Conservation (phyloP, 495 filamentous ascomycete genomes). For the Talaromyces trachyspermus region DNA sequence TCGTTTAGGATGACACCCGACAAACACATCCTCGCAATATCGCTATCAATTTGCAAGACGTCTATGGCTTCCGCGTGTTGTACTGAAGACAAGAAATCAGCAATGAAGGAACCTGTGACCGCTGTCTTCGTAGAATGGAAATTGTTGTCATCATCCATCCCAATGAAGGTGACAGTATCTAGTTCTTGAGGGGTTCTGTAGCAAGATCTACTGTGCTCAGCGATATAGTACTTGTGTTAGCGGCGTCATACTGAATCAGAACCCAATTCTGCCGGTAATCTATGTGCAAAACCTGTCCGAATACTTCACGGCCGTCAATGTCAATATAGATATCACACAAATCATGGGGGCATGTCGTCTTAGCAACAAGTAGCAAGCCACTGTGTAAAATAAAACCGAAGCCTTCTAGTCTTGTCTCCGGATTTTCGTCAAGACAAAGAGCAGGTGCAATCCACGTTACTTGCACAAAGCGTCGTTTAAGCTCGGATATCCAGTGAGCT, state of each 20-base stretch:
- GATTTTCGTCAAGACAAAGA: not conserved
- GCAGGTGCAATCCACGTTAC: constrained; percentile 2
- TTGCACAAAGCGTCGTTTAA: constrained; percentile 6
- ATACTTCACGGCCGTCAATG: constrained; percentile 3
- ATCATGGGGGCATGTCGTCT: constrained; percentile 3
- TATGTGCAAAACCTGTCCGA: constrained; percentile 2
- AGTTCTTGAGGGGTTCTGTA: constrained; percentile 3
- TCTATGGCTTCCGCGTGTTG: constrained; percentile 4
- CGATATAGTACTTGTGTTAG: not conserved
- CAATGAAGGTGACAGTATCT: constrained; percentile 1
- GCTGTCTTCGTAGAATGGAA: constrained; percentile 1
- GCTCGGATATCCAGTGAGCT: not conserved
- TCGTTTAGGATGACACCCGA: constrained; percentile 4
- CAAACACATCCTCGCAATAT: not conserved
- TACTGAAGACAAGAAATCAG: not conserved
- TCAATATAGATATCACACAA: constrained; percentile 7
- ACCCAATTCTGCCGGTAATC: constrained; percentile 5
- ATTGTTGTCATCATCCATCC: not conserved
- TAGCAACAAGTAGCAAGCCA: not conserved
- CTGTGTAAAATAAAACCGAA: constrained; percentile 3
- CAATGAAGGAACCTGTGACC: constrained; percentile 5
- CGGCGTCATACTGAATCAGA: not conserved
- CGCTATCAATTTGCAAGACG: not conserved
- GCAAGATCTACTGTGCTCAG: not conserved
- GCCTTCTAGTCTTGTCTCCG: not conserved